Conservation (phyloP, 2,329 filamentous ascomycete genomes). For the Leptoxyphium fumago region DNA sequence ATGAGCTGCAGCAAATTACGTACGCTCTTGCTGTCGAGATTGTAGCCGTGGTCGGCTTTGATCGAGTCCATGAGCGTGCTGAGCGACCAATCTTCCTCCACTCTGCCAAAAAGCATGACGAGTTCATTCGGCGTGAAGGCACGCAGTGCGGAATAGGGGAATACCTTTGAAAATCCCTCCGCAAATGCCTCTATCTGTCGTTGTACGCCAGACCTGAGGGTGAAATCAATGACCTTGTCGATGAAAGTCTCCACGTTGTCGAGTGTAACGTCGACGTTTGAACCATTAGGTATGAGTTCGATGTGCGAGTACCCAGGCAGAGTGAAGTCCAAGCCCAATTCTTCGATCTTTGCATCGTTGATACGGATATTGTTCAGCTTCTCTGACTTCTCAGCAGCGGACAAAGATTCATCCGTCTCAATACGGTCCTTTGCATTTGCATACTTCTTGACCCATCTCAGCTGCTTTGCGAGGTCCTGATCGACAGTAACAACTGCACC, state of each 20-base stretch:
- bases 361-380: constrained; percentile 57
- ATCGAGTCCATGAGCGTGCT: constrained; percentile 97
- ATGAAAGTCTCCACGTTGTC: constrained; percentile 85
- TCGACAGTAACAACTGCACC: constrained; percentile 85
- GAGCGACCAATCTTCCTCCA: constrained; percentile 93
- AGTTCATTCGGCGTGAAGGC: constrained; percentile 93
- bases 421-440: constrained; percentile 68
- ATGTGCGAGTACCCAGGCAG: constrained; percentile 81
- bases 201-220: constrained; percentile 74
- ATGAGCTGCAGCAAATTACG: constrained; percentile 86
- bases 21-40: constrained; percentile 94
- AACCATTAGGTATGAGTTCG: constrained; percentile 63
- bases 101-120: constrained; percentile 82
- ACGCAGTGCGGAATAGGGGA: constrained; percentile 81
- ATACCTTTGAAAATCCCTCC: constrained; percentile 83
- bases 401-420: constrained; percentile 53
- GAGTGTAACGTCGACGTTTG: constrained; percentile 63
- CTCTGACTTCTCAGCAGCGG: constrained; percentile 52
- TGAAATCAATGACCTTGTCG: constrained; percentile 81
- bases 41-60: constrained; percentile 96
- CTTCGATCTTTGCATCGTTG: constrained; percentile 66
- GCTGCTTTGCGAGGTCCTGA: constrained; percentile 66
- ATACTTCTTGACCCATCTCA: constrained; percentile 79
- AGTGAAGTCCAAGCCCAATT: constrained; percentile 86
- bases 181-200: constrained; percentile 85